phyloP scores from a whole-genome alignment of 2,329 filamentous ascomycete species.

The Scedosporium aurantiacum region DNA sequence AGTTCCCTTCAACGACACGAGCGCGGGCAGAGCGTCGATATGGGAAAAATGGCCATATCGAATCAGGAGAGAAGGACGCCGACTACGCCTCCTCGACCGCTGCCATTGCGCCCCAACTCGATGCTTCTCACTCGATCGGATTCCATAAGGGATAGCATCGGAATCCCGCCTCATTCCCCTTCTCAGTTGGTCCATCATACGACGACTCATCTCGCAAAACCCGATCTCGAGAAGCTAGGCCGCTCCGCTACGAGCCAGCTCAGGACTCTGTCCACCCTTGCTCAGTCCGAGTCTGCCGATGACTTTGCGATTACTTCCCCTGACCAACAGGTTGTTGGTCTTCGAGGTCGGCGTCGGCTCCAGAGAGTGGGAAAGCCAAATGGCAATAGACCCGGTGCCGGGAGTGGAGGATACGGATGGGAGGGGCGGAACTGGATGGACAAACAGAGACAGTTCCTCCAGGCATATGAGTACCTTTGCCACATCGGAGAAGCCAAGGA shows the following conservation, averaged over 20 bases:
- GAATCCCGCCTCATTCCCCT: constrained; percentile 18
- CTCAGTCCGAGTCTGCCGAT: constrained; percentile 61
- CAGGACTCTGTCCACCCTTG: constrained; percentile 73
- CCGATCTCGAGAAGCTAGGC: constrained; percentile 71
- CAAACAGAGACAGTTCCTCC: constrained; percentile 88
- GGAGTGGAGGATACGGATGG: constrained; percentile 53
- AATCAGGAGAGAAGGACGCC: constrained; percentile 29
- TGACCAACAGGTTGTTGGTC: constrained; percentile 75
- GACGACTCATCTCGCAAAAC: constrained; percentile 42
- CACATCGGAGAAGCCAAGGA: constrained; percentile 98
- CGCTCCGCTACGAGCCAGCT: constrained; percentile 86
- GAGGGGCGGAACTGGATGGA: constrained; percentile 95
- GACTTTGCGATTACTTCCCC: constrained; percentile 71
- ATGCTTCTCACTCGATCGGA: constrained; percentile 51
- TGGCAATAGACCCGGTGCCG: constrained; percentile 13
- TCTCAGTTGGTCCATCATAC: constrained; percentile 22
- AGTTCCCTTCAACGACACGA: constrained; percentile 28
- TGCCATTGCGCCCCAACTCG: constrained; percentile 43
- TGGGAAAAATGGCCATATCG: constrained; percentile 38
- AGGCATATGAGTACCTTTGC: constrained; percentile 96
- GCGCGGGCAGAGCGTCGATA: constrained; percentile 55
- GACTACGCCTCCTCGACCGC: constrained; percentile 29
- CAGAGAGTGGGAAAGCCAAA: constrained; percentile 56
- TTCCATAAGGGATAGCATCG: constrained; percentile 28
- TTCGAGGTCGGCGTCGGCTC: constrained; percentile 72